Evolutionary conservation across 352 stramenopile species (phyloP).

Genomic region (Pythium scleroteichum): DNA sequence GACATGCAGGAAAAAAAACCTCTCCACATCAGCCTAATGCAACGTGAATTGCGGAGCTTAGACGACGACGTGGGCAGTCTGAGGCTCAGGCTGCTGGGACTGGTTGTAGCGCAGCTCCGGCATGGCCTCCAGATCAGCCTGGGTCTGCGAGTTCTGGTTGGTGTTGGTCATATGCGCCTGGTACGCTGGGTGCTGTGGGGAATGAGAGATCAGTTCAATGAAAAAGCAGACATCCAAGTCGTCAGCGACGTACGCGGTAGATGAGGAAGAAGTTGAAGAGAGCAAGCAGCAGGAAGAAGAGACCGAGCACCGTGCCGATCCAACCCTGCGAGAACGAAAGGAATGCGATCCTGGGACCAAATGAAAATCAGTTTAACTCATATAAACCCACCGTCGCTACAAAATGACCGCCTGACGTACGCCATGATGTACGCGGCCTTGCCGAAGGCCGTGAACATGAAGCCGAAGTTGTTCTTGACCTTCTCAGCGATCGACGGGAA

Average conservation of each 20-base stretch:
- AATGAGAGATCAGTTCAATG: neutral
- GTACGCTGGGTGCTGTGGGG: conserved; percentile 70
- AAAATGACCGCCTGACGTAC: conserved; percentile 50
- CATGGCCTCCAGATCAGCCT: conserved; percentile 72
- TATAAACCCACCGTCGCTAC: conserved; percentile 8
- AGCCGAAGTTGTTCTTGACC: conserved; percentile 87
- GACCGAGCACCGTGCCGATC: conserved; percentile 73
- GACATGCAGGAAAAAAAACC: conserved; percentile 6
- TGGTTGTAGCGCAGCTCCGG: conserved; percentile 83
- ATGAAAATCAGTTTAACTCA: neutral
- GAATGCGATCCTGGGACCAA: conserved; percentile 68
- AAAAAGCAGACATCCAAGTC: neutral
- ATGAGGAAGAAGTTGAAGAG: conserved; percentile 91
- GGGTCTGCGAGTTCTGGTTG: conserved; percentile 42
- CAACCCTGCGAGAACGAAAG: conserved; percentile 78
- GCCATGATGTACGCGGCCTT: conserved; percentile 83
- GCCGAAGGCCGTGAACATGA: conserved; percentile 87
- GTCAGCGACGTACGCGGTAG: conserved; percentile 48
- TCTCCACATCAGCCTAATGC: neutral
- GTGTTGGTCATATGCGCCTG: conserved; percentile 74
- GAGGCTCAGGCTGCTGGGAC: conserved; percentile 35
- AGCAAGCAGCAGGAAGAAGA: conserved; percentile 74
- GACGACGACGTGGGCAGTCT: conserved; percentile 66
- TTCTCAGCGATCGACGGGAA: conserved; percentile 78
- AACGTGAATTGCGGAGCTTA: neutral